These are phyloP conservation scores for Tripidium arundinaceum DNA, from an alignment of 202 grass and related monocot species.

Conservation along the genomic window DNA sequence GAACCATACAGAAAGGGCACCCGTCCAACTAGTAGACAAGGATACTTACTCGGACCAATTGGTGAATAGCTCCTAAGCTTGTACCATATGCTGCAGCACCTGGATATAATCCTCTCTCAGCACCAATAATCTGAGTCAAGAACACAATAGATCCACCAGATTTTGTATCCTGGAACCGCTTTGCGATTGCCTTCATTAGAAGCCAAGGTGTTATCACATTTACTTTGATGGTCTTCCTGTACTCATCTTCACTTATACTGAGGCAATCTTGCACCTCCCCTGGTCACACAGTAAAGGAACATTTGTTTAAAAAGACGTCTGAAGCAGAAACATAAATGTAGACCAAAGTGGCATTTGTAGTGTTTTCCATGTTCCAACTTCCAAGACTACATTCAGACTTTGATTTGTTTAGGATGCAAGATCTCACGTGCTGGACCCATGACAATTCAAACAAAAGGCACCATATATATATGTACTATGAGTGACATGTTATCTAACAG, in stretches of 20 bases:
- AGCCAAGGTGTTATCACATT: conserved; percentile 81
- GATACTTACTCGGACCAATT: conserved; percentile 67
- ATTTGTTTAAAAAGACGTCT: neutral
- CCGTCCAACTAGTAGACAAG: neutral
- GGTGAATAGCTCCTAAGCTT: conserved; percentile 76
- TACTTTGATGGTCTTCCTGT: conserved; percentile 57
- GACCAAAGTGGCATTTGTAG: neutral
- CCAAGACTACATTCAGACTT: neutral
- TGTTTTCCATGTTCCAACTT: neutral
- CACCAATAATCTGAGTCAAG: conserved; percentile 79
- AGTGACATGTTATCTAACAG: neutral
- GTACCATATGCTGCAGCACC: conserved; percentile 73
- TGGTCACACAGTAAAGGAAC: conserved; percentile 14
- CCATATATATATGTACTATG: neutral
- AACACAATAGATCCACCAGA: conserved; percentile 65
- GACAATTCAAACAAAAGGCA: neutral
- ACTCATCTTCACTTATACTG: conserved; percentile 55
- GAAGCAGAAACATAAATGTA: neutral
- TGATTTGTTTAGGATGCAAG: neutral
- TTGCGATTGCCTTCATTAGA: conserved; percentile 60
- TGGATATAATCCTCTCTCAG: conserved; percentile 81
- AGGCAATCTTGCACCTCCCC: conserved; percentile 69
- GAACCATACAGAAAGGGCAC: neutral
- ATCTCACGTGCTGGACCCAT: neutral
- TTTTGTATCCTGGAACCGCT: conserved; percentile 43